Evolutionary conservation across 1,284 basidiomycete genomes (phyloP).

Genomic region (Chalciporus piperatoides): DNA sequence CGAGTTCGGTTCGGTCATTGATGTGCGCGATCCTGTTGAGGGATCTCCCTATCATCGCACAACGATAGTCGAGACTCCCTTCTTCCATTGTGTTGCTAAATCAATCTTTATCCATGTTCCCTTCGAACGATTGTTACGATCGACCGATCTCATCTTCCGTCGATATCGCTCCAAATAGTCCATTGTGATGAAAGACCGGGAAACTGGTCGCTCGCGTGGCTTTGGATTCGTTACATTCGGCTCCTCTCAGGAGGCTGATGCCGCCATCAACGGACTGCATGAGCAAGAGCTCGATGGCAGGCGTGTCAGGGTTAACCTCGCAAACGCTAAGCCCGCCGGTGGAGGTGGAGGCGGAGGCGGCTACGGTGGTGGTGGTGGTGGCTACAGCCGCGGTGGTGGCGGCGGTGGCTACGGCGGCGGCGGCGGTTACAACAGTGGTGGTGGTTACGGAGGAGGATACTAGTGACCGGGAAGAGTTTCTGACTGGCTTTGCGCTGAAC

Average conservation of each 20-base stretch:
- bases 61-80: constrained; percentile 32
- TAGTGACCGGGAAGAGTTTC: constrained; percentile 18
- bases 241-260: constrained; percentile 60
- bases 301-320: constrained; percentile 89
- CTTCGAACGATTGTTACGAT: constrained; percentile 10
- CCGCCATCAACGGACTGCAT: constrained; percentile 75
- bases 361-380: constrained; percentile 13
- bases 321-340: constrained; percentile 68
- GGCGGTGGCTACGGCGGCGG: constrained; percentile 1
- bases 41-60: constrained; percentile 39
- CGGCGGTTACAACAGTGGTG: not conserved
- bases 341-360: constrained; percentile 14
- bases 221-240: constrained; percentile 91
- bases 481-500: not conserved
- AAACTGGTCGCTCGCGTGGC: constrained; percentile 92
- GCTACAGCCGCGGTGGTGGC: constrained; percentile 4
- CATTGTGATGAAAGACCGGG: constrained; percentile 96
- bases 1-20: constrained; percentile 59
- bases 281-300: constrained; percentile 94
- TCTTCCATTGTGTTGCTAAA: constrained; percentile 33
- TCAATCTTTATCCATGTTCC: constrained; percentile 27
- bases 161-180: constrained; percentile 46
- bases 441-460: constrained; percentile 10
- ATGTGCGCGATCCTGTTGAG: constrained; percentile 58
- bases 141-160: constrained; percentile 11